phyloP scores from a whole-genome alignment of 1,139 yeast genomes.

The Suhomyces taliae region DNA sequence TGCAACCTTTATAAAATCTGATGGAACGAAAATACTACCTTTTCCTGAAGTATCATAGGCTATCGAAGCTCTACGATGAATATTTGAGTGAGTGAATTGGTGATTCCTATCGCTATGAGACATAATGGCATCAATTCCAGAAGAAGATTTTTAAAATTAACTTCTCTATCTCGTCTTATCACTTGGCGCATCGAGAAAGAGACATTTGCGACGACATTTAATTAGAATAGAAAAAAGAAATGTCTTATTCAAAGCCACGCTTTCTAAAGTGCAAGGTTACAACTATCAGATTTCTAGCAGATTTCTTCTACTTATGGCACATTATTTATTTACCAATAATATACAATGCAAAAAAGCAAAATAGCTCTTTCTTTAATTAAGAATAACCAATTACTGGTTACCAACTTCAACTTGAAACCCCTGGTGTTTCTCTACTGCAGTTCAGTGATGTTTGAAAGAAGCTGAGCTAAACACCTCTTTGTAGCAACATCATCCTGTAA shows the following conservation, averaged over 20 bases:
- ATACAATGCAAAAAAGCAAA: too few relatives aligned
- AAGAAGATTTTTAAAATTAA: background rate
- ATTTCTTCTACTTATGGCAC: too few relatives aligned
- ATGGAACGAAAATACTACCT: conserved; percentile 52
- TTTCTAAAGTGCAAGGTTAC: too few relatives aligned
- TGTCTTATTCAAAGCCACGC: too few relatives aligned
- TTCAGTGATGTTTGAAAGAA: conserved; percentile 66
- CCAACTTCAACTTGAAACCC: background rate
- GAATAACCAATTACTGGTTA: too few relatives aligned
- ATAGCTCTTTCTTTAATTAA: too few relatives aligned
- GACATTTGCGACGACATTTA: too few relatives aligned
- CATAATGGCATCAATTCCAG: background rate
- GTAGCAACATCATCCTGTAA: conserved; percentile 88
- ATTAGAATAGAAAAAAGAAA: too few relatives aligned
- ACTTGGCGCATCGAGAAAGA: too few relatives aligned
- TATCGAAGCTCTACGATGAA: conserved; percentile 52
- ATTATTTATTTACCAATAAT: too few relatives aligned
- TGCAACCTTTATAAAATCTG: conserved; percentile 38
- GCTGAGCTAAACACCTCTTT: conserved; percentile 81
- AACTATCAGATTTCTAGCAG: too few relatives aligned
- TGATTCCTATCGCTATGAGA: conserved; percentile 19
- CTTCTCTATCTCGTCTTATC: too few relatives aligned
- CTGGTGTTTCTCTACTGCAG: conserved; percentile 16
- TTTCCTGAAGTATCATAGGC: conserved; percentile 56
- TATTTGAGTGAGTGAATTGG: conserved; percentile 49